A percentile compares a stretch with the other conserved stretches of the same genome.
Evolutionary conservation across 495 filamentous ascomycete genomes (phyloP).

Genomic region (Pyronema domesticum): DNA sequence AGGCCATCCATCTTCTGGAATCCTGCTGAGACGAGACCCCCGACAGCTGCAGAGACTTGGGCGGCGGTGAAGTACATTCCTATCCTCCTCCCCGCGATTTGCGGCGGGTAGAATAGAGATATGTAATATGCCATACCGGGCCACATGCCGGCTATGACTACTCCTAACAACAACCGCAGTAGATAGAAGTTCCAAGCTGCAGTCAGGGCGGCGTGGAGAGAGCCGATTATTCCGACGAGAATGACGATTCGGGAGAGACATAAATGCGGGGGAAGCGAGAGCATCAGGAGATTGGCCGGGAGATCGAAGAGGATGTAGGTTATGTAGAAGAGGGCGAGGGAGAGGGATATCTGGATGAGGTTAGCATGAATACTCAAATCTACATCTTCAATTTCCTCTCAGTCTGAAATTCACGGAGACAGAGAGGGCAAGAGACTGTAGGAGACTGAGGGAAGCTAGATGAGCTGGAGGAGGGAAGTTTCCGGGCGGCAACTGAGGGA

Average conservation of each 20-base stretch:
- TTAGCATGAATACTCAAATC: too few relatives aligned
- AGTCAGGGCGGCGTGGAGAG: constrained; percentile 63
- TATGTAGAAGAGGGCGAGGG: constrained; percentile 75
- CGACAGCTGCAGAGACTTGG: constrained; percentile 77
- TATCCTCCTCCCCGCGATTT: constrained; percentile 69
- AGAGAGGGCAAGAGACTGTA: too few relatives aligned
- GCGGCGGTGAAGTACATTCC: constrained; percentile 79
- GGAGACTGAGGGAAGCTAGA: too few relatives aligned
- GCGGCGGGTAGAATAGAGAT: constrained; percentile 79
- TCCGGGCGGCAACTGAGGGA: too few relatives aligned
- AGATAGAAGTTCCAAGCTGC: constrained; percentile 74
- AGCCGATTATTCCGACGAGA: constrained; percentile 66
- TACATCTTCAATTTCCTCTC: too few relatives aligned
- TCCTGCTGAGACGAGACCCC: constrained; percentile 74
- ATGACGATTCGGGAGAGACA: constrained; percentile 92
- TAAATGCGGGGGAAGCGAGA: constrained; percentile 58
- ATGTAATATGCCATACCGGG: constrained; percentile 90
- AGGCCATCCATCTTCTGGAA: constrained; percentile 79
- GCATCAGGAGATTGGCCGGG: constrained; percentile 83
- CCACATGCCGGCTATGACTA: constrained; percentile 89
- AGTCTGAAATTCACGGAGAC: too few relatives aligned
- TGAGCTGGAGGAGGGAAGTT: too few relatives aligned
- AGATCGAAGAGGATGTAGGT: constrained; percentile 79
- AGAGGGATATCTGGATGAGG: constrained; percentile 44
- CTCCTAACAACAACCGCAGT: constrained; percentile 65